Base-by-base conservation (phyloP, 768 basidiomycete genomes). In the Sarcodon aspratus region DNA sequence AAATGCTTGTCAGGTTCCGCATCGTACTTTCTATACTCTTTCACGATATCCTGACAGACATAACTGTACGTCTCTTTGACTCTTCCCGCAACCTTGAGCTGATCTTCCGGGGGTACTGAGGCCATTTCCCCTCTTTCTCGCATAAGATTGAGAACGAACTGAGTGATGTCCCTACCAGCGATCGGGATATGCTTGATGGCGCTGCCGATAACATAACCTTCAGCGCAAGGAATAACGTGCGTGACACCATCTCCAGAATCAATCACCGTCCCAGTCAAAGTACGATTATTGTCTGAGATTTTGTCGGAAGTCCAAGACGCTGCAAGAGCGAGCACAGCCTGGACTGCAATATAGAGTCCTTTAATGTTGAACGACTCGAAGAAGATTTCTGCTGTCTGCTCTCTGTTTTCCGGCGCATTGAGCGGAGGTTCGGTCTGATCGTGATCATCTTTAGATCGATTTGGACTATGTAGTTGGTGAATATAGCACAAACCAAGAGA, bases 351-450 rank as follows among this genome's bases (percentile, higher is more conserved):
- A 67, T 98, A 98, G 40, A 97, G 76, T 17, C 95, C 95, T 62
- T 93, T 88, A 70, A 97, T 94, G 68, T 98, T 98, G 81, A 99
- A 99, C 0, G 92, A 95, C 69, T 99, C 96, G 66, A 98, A 99
- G 78, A 99, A 97, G 70, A 98, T 98, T 63, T 98, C 95, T 15
- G 96, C 96, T 0, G 95, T 98, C 65, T 95, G 95, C 67, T 99
- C 96, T 58, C 96, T 77, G 71, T 98, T 99, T 71, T 99, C 96
- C 1, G 96, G 96, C 0, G 95, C 80, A 63, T 99, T 98, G 49
- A 99, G 80, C 18, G 96, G 95, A 4, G 96, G 96, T 62, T 99
- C 96, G n/a, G 96, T 99, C 95, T 97, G 53, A 44, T 27, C 21
- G 21, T 27, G 21, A 27, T 27, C 21, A 27, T 27, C 2, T 27